Base-by-base conservation (phyloP, 768 basidiomycete species). In the Mrakia blollopis region DNA sequence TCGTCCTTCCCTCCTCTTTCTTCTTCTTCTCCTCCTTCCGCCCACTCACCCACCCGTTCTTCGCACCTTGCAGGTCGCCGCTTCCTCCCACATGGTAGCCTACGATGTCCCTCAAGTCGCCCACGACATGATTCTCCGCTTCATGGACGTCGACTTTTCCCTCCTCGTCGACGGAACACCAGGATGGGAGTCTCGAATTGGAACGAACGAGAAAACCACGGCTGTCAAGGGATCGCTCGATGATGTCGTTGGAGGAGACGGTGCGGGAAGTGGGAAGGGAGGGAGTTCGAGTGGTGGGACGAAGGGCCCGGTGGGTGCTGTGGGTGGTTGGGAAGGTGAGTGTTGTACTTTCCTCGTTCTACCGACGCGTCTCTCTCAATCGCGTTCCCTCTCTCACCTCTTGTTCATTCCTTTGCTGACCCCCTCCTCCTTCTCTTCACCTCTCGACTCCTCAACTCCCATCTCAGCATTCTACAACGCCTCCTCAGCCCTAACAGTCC, bases 71-170 rank as follows among this genome's bases (percentile, higher is more conserved):
- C 76, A 94, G 92, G 88, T 97, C 35, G 91, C 91, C 83, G 92
- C 94, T 77, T 92, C 93, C 3, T 98, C 95, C 0, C 97, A 98
- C 84, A 99, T 98, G 97, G 96, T 85, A 57, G 85, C 84, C 0
- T 85, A 83, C 83, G 96, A 99, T 83, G 86, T 91, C 18, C 95
- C 94, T 0, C 88, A 92, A 72, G 89, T 91, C 28, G 87, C 95
- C 5, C 94, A 98, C 83, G 97, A 99, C 83, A 98, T 98, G 97
- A 96, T 99, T 80, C 88, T 97, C 57, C 92, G 97, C 21, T 99
- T 99, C 86, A 93, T 98, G 90, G 91, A 89, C 71, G 89, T 94
- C 78, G 91, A 98, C 85, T 92, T 96, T 80, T 88, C 90, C 35
- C 87, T 89, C 2, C 87, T 98, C 76, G 86, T 90, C 2, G 93